phyloP scores from a whole-genome alignment of 345 rosid species.

The Bretschneidera sinensis region DNA sequence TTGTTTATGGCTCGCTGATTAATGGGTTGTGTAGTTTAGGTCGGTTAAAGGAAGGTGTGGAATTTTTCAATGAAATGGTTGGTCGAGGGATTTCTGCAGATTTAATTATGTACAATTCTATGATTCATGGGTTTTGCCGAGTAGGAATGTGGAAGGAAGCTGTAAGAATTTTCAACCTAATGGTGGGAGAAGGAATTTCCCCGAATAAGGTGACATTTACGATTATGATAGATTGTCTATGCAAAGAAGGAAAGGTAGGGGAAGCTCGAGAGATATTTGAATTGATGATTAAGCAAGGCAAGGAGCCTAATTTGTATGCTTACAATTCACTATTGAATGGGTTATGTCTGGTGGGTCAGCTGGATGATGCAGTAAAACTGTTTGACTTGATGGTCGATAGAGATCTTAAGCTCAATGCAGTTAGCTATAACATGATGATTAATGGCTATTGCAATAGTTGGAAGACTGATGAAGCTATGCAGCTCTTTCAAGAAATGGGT shows the following conservation, averaged over 20 bases:
- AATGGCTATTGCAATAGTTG: constrained; percentile 21
- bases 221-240: constrained; percentile 18
- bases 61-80: constrained; percentile 18
- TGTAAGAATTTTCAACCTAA: constrained; percentile 11
- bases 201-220: constrained; percentile 23
- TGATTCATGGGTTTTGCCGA: constrained; percentile 21
- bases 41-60: constrained; percentile 12
- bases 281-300: constrained; percentile 10
- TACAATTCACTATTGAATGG: constrained; percentile 19
- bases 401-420: constrained; percentile 10
- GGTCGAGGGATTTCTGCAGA: constrained; percentile 13
- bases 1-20: constrained; percentile 28
- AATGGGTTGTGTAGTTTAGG: constrained; percentile 18
- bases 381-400: constrained; percentile 13
- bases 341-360: constrained; percentile 16
- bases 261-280: constrained; percentile 1
- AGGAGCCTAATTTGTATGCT: constrained; percentile 10
- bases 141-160: constrained; percentile 22
- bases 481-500: constrained; percentile 18
- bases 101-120: constrained; percentile 10
- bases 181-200: constrained; percentile 19
- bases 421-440: constrained; percentile 21
- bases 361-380: constrained; percentile 19
- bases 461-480: constrained; percentile 17
- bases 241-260: constrained; percentile 11